phyloP scores from a whole-genome alignment of 2,329 filamentous ascomycete species.

The Metarhizium robertsii region DNA sequence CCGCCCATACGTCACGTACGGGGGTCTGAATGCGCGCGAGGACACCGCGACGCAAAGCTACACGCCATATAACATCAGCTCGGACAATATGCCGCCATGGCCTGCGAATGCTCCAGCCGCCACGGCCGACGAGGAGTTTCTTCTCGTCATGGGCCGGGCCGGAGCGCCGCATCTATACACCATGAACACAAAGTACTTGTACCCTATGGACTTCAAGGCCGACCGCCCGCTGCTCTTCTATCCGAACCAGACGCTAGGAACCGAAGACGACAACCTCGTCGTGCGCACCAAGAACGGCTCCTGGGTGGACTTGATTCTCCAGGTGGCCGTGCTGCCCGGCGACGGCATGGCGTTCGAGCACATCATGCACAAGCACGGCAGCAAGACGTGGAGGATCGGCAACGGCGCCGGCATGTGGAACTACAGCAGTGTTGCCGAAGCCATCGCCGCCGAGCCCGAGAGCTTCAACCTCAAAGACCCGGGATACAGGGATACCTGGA shows the following conservation, averaged over 20 bases:
- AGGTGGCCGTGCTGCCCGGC: constrained; percentile 11
- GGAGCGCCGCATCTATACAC: constrained; percentile 1
- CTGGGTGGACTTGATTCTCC: constrained; percentile 29
- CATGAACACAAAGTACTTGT: constrained; percentile 1
- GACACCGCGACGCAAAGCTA: neutral
- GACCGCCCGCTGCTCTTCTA: constrained; percentile 5
- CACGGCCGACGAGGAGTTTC: neutral
- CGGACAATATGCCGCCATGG: constrained; percentile 1
- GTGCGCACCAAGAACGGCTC: constrained; percentile 17
- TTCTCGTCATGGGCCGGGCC: neutral
- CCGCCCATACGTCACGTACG: neutral
- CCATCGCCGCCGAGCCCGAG: constrained; percentile 21
- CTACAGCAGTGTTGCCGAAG: constrained; percentile 31
- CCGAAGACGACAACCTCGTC: constrained; percentile 1
- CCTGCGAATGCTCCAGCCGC: neutral
- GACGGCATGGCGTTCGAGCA: constrained; percentile 1
- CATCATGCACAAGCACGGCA: constrained; percentile 37
- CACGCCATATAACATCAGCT: neutral
- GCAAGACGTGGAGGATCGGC: constrained; percentile 36
- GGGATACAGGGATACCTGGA: constrained; percentile 27
- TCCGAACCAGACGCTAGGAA: neutral
- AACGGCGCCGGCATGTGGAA: constrained; percentile 25
- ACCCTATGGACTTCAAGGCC: constrained; percentile 2
- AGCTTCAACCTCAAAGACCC: constrained; percentile 35
- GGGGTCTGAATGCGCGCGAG: neutral